A percentile compares a stretch with the other conserved stretches of the same genome.
phyloP scores from a whole-genome alignment of 441 rosid genomes.

The Gossypium lobatum region DNA sequence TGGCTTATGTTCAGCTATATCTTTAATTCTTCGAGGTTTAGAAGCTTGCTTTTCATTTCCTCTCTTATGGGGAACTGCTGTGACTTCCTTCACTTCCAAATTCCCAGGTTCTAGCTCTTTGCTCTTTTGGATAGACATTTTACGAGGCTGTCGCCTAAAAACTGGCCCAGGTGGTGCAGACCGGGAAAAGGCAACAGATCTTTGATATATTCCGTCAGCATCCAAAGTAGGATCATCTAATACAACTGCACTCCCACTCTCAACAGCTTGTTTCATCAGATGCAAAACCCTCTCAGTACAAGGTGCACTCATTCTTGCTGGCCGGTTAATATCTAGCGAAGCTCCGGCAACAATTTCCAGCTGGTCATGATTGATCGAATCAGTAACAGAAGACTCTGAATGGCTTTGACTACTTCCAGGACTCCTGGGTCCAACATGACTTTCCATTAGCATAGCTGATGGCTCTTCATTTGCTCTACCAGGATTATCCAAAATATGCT shows the following conservation, averaged over 20 bases:
- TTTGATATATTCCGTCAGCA: slow-evolving; percentile 53
- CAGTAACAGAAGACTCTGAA: slow-evolving; percentile 8
- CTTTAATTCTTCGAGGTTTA: slow-evolving; percentile 15
- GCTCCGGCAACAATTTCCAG: slow-evolving; percentile 21
- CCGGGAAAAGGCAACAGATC: slow-evolving; percentile 46
- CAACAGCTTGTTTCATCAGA: slow-evolving; percentile 61
- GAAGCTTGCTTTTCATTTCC: slow-evolving; percentile 19
- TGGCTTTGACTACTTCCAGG: slow-evolving; percentile 12
- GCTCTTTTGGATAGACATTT: slow-evolving; percentile 22
- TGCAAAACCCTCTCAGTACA: slow-evolving; percentile 35
- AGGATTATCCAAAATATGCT: slow-evolving; percentile 9
- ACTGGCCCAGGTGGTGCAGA: slow-evolving; percentile 58
- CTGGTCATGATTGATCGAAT: slow-evolving; percentile 7
- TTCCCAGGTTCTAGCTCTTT: slow-evolving; percentile 34
- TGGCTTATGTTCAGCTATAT: slow-evolving; percentile 21
- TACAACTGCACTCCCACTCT: slow-evolving; percentile 56
- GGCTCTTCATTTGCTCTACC: slow-evolving; percentile 20
- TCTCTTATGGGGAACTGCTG: slow-evolving; percentile 17
- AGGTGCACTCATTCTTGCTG: slow-evolving; percentile 15
- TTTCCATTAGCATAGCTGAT: slow-evolving; percentile 1
- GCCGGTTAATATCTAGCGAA: slow-evolving; percentile 14
- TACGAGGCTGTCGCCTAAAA: slow-evolving; percentile 37
- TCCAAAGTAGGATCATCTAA: slow-evolving; percentile 44
- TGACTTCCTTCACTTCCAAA: slow-evolving; percentile 23
- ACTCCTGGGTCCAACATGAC: slow-evolving; percentile 7